These are phyloP conservation scores for Lachnellula hyalina DNA, from an alignment of 2,329 filamentous ascomycete genomes.

Conservation along the genomic window DNA sequence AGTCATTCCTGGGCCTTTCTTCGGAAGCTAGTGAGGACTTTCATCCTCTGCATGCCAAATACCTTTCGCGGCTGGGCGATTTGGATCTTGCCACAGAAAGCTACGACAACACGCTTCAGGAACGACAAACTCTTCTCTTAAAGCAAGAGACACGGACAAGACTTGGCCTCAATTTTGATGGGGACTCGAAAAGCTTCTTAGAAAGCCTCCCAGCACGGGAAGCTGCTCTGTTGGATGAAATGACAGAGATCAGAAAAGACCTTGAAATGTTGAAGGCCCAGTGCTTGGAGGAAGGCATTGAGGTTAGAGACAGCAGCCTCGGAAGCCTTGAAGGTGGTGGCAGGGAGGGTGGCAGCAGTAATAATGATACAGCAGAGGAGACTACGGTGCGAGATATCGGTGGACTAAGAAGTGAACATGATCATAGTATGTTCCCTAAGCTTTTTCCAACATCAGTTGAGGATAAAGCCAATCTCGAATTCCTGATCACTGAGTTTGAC, in stretches of 20 bases:
- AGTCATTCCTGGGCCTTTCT: background rate
- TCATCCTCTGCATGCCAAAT: conserved; percentile 8
- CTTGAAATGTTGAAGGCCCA: conserved; percentile 4
- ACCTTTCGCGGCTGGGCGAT: conserved; percentile 14
- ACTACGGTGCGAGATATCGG: background rate
- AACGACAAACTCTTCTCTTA: conserved; percentile 1
- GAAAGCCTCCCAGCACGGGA: conserved; percentile 1
- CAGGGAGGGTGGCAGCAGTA: background rate
- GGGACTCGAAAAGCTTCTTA: background rate
- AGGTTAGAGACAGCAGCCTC: conserved; percentile 1
- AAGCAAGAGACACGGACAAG: background rate
- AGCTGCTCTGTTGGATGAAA: conserved; percentile 3
- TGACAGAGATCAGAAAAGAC: conserved; percentile 3
- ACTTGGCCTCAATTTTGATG: background rate
- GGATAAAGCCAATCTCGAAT: background rate
- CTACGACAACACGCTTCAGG: conserved; percentile 3
- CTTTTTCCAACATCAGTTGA: conserved; percentile 1
- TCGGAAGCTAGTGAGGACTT: conserved; percentile 1
- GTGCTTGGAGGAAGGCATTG: conserved; percentile 12
- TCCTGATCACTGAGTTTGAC: conserved; percentile 12
- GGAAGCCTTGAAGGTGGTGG: background rate
- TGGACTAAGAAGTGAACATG: background rate
- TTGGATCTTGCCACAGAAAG: conserved; percentile 14
- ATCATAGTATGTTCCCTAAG: conserved; percentile 11
- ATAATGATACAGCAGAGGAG: background rate